A percentile compares a stretch with the other conserved stretches of the same genome.
Conservation (phyloP, 257 asterid species). For the Cruciata laevipes region DNA sequence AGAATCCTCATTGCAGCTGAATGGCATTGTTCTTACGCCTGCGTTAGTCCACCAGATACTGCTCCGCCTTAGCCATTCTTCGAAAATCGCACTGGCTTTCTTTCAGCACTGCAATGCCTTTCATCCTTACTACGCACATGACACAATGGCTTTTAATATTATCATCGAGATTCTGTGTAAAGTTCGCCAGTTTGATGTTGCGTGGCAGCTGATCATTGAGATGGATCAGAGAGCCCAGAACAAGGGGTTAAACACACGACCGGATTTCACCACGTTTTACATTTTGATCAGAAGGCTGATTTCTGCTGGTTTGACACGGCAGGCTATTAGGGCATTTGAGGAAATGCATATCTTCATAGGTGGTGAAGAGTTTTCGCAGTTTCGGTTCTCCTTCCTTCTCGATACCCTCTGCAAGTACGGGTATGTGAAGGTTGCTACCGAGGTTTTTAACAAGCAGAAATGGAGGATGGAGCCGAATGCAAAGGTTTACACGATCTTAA, state of each 20-base stretch:
- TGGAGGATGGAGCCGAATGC: conserved; percentile 46
- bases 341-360: conserved; percentile 56
- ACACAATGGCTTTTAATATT: conserved; percentile 57
- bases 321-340: conserved; percentile 62
- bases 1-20: conserved; percentile 78
- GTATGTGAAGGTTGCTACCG: conserved; percentile 70
- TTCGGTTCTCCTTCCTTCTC: conserved; percentile 46
- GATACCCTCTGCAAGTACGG: conserved; percentile 91
- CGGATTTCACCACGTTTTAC: conserved; percentile 71
- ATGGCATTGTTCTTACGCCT: conserved; percentile 54
- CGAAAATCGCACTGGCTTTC: conserved; percentile 82
- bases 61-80: conserved; percentile 59
- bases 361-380: conserved; percentile 18
- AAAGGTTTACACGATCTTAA: conserved; percentile 62
- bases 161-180: conserved; percentile 57
- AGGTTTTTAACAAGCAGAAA: conserved; percentile 69
- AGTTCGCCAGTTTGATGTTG: conserved; percentile 80
- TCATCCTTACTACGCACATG: conserved; percentile 31
- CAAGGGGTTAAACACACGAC: conserved; percentile 22
- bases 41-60: conserved; percentile 68
- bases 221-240: conserved; percentile 7
- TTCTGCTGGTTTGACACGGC: conserved; percentile 61
- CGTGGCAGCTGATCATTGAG: conserved; percentile 67
- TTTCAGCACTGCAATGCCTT: conserved; percentile 41
- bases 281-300: conserved; percentile 59